A percentile compares a stretch with the other conserved stretches of the same genome.
phyloP scores from a whole-genome alignment of 805 yeast genomes.

The Metschnikowia noctiluminum region DNA sequence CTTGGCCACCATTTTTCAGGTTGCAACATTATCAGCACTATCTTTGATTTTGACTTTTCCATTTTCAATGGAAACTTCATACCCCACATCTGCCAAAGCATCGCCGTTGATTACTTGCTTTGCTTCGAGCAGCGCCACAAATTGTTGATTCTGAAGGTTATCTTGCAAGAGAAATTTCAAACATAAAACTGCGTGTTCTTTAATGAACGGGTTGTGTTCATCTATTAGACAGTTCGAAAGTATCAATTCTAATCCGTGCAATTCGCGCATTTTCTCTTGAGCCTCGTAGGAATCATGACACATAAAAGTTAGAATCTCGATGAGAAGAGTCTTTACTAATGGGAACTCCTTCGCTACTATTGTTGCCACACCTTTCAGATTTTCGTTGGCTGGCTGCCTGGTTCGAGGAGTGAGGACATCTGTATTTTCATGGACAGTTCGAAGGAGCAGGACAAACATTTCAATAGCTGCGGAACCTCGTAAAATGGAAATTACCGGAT shows the following conservation, averaged over 20 bases:
- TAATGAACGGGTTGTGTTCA: constrained; percentile 81
- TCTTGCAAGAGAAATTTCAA: constrained; percentile 61
- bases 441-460: constrained; percentile 34
- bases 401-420: constrained; percentile 6
- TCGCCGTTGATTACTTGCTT: constrained; percentile 56
- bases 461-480: constrained; percentile 38
- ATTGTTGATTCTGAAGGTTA: constrained; percentile 68
- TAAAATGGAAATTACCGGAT: constrained; percentile 36
- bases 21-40: neutral
- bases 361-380: neutral
- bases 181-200: constrained; percentile 81
- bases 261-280: constrained; percentile 65
- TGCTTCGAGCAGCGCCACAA: constrained; percentile 78
- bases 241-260: constrained; percentile 67
- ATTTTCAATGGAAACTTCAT: constrained; percentile 64
- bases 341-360: constrained; percentile 43
- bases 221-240: constrained; percentile 83
- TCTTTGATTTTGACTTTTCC: constrained; percentile 64
- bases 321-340: constrained; percentile 58
- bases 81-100: constrained; percentile 66
- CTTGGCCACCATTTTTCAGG: neutral
- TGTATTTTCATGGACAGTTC: constrained; percentile 40
- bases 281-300: constrained; percentile 47
- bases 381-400: neutral
- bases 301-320: constrained; percentile 63